phyloP scores from a whole-genome alignment of 2,329 filamentous ascomycete species.

The Fusarium ramigenum region DNA sequence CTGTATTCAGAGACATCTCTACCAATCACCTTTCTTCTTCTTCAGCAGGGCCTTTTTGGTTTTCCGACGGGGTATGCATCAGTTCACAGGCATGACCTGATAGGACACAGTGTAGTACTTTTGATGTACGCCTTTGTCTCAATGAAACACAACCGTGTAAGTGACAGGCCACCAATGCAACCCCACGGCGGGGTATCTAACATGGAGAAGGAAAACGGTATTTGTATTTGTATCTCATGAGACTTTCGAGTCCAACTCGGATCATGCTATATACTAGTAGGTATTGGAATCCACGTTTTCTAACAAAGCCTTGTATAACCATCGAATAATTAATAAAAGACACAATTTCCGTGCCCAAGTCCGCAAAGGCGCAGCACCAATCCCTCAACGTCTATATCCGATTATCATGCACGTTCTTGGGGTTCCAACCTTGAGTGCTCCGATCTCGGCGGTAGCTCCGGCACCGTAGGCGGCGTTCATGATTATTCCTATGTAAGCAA shows the following conservation, averaged over 20 bases:
- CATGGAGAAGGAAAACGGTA: background rate
- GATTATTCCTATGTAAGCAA: background rate
- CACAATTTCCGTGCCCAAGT: background rate
- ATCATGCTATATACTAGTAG: background rate
- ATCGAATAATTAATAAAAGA: background rate
- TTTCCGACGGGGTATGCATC: background rate
- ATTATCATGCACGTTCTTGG: background rate
- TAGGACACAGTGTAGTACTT: background rate
- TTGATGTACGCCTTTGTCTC: background rate
- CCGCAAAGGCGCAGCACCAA: background rate
- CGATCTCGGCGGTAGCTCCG: slow-evolving; percentile 36
- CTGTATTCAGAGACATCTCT: background rate
- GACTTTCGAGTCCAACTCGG: background rate
- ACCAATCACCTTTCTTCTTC: background rate
- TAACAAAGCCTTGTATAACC: fast-evolving
- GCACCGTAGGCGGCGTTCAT: slow-evolving; percentile 28
- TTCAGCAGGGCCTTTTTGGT: background rate
- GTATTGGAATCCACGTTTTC: background rate
- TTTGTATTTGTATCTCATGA: background rate
- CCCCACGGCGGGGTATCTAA: background rate
- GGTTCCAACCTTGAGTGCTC: slow-evolving; percentile 23
- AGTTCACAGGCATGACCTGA: background rate
- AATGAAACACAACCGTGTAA: background rate
- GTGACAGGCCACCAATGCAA: background rate
- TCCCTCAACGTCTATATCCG: background rate